Evolutionary conservation across 2,329 filamentous ascomycete genomes (phyloP).

Genomic region (Claviceps humidiphila): DNA sequence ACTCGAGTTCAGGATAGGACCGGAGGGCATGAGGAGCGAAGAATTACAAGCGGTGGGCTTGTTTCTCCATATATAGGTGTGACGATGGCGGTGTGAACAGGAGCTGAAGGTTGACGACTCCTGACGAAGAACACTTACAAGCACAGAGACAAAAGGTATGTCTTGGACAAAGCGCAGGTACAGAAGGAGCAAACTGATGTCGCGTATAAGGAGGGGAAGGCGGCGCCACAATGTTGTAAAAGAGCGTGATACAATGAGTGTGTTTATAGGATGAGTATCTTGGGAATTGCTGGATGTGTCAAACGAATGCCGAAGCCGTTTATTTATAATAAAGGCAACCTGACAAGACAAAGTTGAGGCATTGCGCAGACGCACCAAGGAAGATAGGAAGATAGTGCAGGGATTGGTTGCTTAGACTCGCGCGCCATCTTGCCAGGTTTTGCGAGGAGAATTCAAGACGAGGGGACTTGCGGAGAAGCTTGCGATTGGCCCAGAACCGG

Average conservation of each 20-base stretch:
- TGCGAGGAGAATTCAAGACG: background rate
- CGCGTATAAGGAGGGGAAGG: background rate
- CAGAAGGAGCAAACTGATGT: background rate
- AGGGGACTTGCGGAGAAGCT: conserved; percentile 3
- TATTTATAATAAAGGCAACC: too few relatives aligned
- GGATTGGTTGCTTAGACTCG: conserved; percentile 1
- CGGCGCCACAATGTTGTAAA: background rate
- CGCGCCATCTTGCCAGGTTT: background rate
- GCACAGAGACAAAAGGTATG: background rate
- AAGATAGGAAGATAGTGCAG: background rate
- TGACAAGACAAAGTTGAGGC: too few relatives aligned
- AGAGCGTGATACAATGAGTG: background rate
- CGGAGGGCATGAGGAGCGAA: too few relatives aligned
- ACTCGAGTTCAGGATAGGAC: too few relatives aligned
- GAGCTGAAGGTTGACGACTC: background rate
- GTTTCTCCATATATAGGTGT: background rate
- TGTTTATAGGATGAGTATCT: too few relatives aligned
- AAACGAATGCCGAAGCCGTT: too few relatives aligned
- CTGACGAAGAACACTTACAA: background rate
- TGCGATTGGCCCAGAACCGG: conserved; percentile 3
- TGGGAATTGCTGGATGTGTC: too few relatives aligned
- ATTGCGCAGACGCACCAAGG: background rate
- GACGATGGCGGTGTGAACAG: background rate
- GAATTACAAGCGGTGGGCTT: background rate
- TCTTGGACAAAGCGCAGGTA: background rate